A percentile compares a stretch with the other conserved stretches of the same genome.
Conservation (phyloP, 331 rosid species). For the Ulmus americana region DNA sequence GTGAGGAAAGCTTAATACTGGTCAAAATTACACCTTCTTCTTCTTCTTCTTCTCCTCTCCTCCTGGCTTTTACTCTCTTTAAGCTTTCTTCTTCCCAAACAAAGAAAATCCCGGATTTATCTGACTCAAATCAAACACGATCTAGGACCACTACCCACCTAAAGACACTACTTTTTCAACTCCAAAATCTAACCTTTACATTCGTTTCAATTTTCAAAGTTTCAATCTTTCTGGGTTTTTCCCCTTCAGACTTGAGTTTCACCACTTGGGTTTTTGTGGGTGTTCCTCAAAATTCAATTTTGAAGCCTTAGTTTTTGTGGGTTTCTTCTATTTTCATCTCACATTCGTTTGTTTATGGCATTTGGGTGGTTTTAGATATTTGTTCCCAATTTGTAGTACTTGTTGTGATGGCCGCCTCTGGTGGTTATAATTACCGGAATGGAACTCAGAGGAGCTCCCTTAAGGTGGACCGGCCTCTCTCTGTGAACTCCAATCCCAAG, state of each 20-base stretch:
- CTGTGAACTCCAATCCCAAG: slow-evolving; percentile 50
- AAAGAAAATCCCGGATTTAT: slow-evolving; percentile 28
- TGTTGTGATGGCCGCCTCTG: slow-evolving; percentile 69
- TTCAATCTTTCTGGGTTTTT: slow-evolving; percentile 4
- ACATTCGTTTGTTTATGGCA: slow-evolving; percentile 21
- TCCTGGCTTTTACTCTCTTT: background rate
- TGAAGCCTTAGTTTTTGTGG: background rate
- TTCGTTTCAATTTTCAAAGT: background rate
- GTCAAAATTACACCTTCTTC: background rate
- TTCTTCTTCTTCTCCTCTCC: background rate
- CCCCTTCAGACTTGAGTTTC: background rate
- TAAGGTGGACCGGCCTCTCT: slow-evolving; percentile 47
- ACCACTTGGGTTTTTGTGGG: slow-evolving; percentile 21
- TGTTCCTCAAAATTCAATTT: slow-evolving; percentile 6
- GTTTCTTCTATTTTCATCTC: slow-evolving; percentile 5
- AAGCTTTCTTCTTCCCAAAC: slow-evolving; percentile 19
- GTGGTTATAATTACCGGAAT: slow-evolving; percentile 49
- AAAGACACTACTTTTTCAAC: slow-evolving; percentile 1
- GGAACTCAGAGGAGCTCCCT: slow-evolving; percentile 53
- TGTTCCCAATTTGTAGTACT: slow-evolving; percentile 6
- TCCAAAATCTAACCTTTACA: background rate
- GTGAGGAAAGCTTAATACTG: background rate
- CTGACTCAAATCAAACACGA: slow-evolving; percentile 48
- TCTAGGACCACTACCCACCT: slow-evolving; percentile 30
- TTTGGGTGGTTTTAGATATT: slow-evolving; percentile 19